Evolutionary conservation across 495 filamentous ascomycete genomes (phyloP).

Genomic region (Podospora pseudocomata): DNA sequence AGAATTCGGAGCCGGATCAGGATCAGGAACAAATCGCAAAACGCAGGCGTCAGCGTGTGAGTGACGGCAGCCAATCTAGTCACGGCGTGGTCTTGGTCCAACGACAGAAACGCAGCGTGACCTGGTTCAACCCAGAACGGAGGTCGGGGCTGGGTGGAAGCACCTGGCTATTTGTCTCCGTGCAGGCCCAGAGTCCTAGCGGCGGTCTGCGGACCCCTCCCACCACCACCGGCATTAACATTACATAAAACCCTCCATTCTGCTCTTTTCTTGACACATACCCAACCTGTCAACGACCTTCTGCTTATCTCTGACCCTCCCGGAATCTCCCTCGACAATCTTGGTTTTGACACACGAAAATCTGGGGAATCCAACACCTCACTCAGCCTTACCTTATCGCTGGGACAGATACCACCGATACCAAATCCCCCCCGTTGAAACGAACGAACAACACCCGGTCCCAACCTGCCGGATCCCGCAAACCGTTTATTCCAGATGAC

Average conservation of each 20-base stretch:
- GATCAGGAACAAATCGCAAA: neutral
- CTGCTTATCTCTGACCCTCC: conserved; percentile 42
- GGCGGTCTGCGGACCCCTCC: conserved; percentile 34
- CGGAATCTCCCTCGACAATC: conserved; percentile 37
- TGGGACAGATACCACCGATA: conserved; percentile 14
- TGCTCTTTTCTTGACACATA: conserved; percentile 47
- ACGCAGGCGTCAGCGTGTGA: neutral
- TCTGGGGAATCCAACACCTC: conserved; percentile 29
- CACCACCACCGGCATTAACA: conserved; percentile 42
- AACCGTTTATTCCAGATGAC: conserved; percentile 45
- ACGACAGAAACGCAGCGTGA: conserved; percentile 23
- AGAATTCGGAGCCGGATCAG: conserved; percentile 4
- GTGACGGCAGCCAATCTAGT: conserved; percentile 10
- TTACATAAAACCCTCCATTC: conserved; percentile 54
- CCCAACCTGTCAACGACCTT: conserved; percentile 43
- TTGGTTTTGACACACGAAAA: conserved; percentile 34
- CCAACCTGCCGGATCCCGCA: conserved; percentile 47
- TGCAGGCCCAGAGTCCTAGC: conserved; percentile 22
- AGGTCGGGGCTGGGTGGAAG: conserved; percentile 23
- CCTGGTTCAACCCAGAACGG: conserved; percentile 25
- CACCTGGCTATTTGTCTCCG: conserved; percentile 28
- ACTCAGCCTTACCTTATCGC: conserved; percentile 33
- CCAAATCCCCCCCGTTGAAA: neutral
- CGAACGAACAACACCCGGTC: conserved; percentile 23
- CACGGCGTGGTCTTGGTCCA: conserved; percentile 6